Percentiles rank a stretch among this genome's conserved stretches.
Evolutionary conservation across 1,284 basidiomycete genomes (phyloP).

Genomic region (Fomitopsis palustris): DNA sequence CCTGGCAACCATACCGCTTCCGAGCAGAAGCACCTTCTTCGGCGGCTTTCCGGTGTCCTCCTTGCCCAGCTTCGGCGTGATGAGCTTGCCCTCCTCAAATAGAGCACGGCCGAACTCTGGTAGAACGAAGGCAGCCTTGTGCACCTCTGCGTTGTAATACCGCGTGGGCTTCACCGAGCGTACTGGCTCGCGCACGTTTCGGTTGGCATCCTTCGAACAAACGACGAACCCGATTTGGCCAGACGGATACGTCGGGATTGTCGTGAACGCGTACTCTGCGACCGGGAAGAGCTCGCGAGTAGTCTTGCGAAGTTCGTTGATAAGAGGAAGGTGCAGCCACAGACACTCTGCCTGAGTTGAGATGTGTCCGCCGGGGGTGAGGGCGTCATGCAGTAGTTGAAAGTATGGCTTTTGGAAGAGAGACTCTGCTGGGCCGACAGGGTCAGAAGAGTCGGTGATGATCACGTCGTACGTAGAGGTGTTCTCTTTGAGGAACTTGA

Average conservation of each 20-base stretch:
- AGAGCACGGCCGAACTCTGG: slow-evolving; percentile 88
- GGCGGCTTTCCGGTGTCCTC: slow-evolving; percentile 33
- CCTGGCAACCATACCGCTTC: slow-evolving; percentile 92
- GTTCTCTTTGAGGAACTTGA: slow-evolving; percentile 93
- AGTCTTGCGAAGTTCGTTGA: slow-evolving; percentile 74
- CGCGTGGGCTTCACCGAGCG: slow-evolving; percentile 68
- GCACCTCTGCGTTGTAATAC: slow-evolving; percentile 89
- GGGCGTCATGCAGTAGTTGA: slow-evolving; percentile 87
- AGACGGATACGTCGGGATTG: slow-evolving; percentile 96
- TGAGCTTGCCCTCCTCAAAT: slow-evolving; percentile 68
- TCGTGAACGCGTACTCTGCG: slow-evolving; percentile 92
- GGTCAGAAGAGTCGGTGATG: slow-evolving; percentile 98
- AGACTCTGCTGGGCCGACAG: slow-evolving; percentile 91
- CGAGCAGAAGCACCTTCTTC: slow-evolving; percentile 87
- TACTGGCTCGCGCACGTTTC: slow-evolving; percentile 69
- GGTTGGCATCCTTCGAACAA: slow-evolving; percentile 75
- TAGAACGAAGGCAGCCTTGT: slow-evolving; percentile 83
- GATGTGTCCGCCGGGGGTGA: slow-evolving; percentile 90
- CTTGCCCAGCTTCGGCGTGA: slow-evolving; percentile 68
- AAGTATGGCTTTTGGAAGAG: slow-evolving; percentile 99
- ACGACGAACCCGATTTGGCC: slow-evolving; percentile 97
- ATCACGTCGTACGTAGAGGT: slow-evolving; percentile 94
- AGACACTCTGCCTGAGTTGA: slow-evolving; percentile 96
- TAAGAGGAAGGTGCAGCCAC: slow-evolving; percentile 93
- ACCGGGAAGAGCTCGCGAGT: slow-evolving; percentile 81